A percentile compares a stretch with the other conserved stretches of the same genome.
These are phyloP conservation scores for Citrus unshiu DNA, from an alignment of 345 rosid genomes.

Conservation along the genomic window DNA sequence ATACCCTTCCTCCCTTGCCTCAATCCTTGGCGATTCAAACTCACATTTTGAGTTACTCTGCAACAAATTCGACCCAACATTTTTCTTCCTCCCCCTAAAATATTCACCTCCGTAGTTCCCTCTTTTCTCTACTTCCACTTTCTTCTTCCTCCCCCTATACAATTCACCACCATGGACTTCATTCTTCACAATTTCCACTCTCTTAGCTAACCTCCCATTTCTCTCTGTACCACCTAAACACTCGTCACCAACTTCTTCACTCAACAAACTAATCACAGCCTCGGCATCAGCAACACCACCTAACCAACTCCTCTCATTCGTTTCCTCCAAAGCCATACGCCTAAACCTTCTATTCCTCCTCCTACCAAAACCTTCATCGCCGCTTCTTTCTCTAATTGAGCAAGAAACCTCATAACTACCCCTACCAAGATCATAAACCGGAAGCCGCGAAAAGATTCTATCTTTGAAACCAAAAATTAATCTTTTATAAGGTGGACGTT, in stretches of 20 bases:
- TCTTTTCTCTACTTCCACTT: constrained; percentile 25
- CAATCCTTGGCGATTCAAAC: constrained; percentile 16
- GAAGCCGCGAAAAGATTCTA: constrained; percentile 25
- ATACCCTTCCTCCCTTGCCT: constrained; percentile 25
- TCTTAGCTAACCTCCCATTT: constrained; percentile 29
- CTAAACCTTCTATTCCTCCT: constrained; percentile 39
- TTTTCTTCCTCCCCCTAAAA: constrained; percentile 27
- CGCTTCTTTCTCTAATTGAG: constrained; percentile 24
- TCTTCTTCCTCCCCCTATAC: constrained; percentile 27
- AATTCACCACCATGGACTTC: constrained; percentile 30
- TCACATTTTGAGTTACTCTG: constrained; percentile 30
- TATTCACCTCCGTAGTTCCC: constrained; percentile 21
- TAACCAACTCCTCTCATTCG: constrained; percentile 23
- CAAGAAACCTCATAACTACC: constrained; percentile 43
- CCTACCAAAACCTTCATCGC: constrained; percentile 22
- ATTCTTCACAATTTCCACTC: constrained; percentile 32
- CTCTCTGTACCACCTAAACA: constrained; percentile 27
- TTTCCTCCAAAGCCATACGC: constrained; percentile 33
- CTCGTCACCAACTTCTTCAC: constrained; percentile 58
- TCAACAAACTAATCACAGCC: constrained; percentile 69
- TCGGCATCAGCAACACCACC: constrained; percentile 54
- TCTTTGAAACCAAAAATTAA: constrained; percentile 36
- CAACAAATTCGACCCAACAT: constrained; percentile 22
- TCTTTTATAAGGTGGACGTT: constrained; percentile 55
- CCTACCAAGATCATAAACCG: constrained; percentile 32